Conservation (phyloP, 805 yeast genomes). For the Brettanomyces nanus region DNA sequence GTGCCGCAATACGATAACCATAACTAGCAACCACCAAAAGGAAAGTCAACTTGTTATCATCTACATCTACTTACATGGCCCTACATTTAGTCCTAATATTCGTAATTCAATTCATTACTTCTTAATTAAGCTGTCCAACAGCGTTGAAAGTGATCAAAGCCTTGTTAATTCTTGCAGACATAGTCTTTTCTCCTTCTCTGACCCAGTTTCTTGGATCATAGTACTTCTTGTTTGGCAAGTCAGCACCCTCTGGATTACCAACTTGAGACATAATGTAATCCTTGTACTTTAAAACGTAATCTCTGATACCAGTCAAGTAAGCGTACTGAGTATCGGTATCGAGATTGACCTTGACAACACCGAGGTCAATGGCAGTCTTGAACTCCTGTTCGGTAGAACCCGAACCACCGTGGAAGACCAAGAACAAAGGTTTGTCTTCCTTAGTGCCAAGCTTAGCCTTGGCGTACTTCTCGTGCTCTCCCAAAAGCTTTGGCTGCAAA, state of each 20-base stretch:
- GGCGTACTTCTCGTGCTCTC: constrained; percentile 92
- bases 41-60: too few relatives aligned
- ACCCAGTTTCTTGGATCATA: constrained; percentile 99
- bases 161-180: constrained; percentile 76
- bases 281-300: constrained; percentile 91
- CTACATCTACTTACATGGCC: too few relatives aligned
- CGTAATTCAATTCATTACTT: too few relatives aligned
- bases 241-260: constrained; percentile 99
- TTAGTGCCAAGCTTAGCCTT: constrained; percentile 50
- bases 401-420: constrained; percentile 99
- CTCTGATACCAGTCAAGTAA: constrained; percentile 94
- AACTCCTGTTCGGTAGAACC: constrained; percentile 92
- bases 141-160: constrained; percentile 86
- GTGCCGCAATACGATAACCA: too few relatives aligned
- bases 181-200: constrained; percentile 99
- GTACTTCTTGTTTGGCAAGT: constrained; percentile 99
- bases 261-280: constrained; percentile 84
- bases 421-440: constrained; percentile 67
- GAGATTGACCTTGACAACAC: constrained; percentile 98
- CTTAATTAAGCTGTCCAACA: constrained; percentile 37
- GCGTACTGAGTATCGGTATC: constrained; percentile 99
- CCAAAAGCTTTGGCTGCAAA: constrained; percentile 86
- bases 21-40: too few relatives aligned
- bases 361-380: constrained; percentile 81
- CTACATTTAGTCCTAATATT: too few relatives aligned